Percentiles rank a stretch among this genome's conserved stretches.
Conservation (phyloP, 441 rosid species). For the Brassica hybrid region DNA sequence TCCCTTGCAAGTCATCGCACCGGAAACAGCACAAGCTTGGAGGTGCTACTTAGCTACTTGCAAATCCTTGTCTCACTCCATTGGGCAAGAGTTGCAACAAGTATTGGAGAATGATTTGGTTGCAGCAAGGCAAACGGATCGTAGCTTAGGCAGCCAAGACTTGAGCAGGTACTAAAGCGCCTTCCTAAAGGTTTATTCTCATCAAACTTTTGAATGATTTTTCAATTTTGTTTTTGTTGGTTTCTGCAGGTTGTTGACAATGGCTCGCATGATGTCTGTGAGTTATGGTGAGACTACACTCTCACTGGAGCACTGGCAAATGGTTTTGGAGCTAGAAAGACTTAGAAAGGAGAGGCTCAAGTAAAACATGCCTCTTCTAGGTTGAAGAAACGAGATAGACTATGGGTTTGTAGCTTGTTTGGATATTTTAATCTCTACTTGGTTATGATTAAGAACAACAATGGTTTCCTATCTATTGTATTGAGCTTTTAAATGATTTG, state of each 20-base stretch:
- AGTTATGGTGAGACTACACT: conserved; percentile 74
- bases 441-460: conserved; percentile 11
- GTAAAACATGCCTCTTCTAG: conserved; percentile 20
- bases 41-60: conserved; percentile 84
- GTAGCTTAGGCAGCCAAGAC: conserved; percentile 76
- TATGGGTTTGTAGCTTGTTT: conserved; percentile 14
- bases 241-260: conserved; percentile 70
- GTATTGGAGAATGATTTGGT: conserved; percentile 83
- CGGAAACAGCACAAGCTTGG: conserved; percentile 69
- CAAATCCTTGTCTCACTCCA: conserved; percentile 71
- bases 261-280: conserved; percentile 78
- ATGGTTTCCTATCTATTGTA: conserved; percentile 9
- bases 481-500: not conserved
- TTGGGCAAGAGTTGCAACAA: conserved; percentile 77
- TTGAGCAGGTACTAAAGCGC: conserved; percentile 70
- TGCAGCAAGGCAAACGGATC: conserved; percentile 76
- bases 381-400: not conserved
- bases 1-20: conserved; percentile 44
- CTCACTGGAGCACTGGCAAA: conserved; percentile 82
- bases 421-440: conserved; percentile 13
- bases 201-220: not conserved
- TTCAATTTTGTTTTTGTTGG: not conserved
- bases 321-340: conserved; percentile 88
- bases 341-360: conserved; percentile 72
- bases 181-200: not conserved